Base-by-base conservation (phyloP, 2,329 filamentous ascomycete genomes). In the Epichloe scottii region DNA sequence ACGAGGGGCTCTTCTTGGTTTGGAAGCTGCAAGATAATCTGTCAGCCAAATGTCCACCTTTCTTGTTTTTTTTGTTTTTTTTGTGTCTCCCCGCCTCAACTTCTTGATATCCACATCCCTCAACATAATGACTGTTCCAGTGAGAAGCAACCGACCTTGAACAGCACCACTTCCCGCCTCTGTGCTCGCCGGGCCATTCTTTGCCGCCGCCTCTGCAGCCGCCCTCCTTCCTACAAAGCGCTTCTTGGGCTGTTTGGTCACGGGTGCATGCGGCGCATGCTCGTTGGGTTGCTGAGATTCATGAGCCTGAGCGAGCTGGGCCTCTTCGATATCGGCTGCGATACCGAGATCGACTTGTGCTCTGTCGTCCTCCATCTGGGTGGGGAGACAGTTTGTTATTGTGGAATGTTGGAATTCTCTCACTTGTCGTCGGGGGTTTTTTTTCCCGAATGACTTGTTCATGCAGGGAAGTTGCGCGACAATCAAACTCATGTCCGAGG, bases 161-260 rank as follows among this genome's bases (percentile, higher is more conserved):
- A 70, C 57, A 48, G 66, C 65, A 17, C 65, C 62, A 40, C 61
- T 64, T 48, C 60, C 62, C 15, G 58, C 60, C 14, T 51, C 51
- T 26, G 55, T 51, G 5, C 52, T 55, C 50, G 62, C 56, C 14
- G 55, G 56, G 30, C 61, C 67, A 55, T 67, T 69, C 61, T 72
- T 75, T 53, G 74, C 62, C 40, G 77, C 71, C 58, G 79, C 76
- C 60, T 83, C 79, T 54, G 81, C 75, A 8, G 87, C 87, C 21
- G 87, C 79, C 60, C 84, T 81, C 58, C 89, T 78, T 33, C 93
- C 93, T 17, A 98, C 85, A 59, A 98, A 98, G 52, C 91, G 81
- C 68, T 91, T 90, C 73, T 87, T 95, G 21, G 93, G 93, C 61
- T 91, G 85, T 63, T 77, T 87, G 19, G 73, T 58, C 6, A 67